A percentile compares a stretch with the other conserved stretches of the same genome.
Conservation (phyloP, 2,329 filamentous ascomycete genomes). For the Paradendryphiella salina region DNA sequence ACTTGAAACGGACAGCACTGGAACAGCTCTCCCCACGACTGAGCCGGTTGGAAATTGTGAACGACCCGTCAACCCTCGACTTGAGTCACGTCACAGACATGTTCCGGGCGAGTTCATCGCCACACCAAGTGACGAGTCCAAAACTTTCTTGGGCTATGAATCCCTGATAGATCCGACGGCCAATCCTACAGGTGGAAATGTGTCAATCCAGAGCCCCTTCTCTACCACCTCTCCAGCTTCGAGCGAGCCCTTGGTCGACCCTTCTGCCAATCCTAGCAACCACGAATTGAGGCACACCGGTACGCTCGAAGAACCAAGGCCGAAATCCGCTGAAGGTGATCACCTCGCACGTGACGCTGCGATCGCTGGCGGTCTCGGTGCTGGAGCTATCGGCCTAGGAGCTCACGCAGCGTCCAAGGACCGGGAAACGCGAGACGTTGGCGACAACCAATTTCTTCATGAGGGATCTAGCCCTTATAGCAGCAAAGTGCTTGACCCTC, state of each 20-base stretch:
- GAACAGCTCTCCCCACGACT: neutral
- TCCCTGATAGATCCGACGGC: slow-evolving; percentile 10
- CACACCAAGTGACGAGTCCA: slow-evolving; percentile 35
- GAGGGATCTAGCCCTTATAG: slow-evolving; percentile 32
- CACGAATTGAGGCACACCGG: slow-evolving; percentile 34
- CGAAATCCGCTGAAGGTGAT: slow-evolving; percentile 25
- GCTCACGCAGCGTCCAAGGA: slow-evolving; percentile 22
- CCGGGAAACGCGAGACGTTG: slow-evolving; percentile 18
- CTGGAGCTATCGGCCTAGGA: slow-evolving; percentile 29
- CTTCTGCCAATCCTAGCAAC: slow-evolving; percentile 4
- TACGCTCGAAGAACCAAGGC: slow-evolving; percentile 24
- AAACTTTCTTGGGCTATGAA: slow-evolving; percentile 27
- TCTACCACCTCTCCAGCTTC: slow-evolving; percentile 1
- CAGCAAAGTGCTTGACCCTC: slow-evolving; percentile 34
- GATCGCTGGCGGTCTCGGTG: slow-evolving; percentile 31
- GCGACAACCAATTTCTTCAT: slow-evolving; percentile 16
- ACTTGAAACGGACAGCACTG: slow-evolving; percentile 9
- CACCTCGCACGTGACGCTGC: slow-evolving; percentile 35
- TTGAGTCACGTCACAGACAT: slow-evolving; percentile 43
- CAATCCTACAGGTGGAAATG: neutral
- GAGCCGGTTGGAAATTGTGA: slow-evolving; percentile 1
- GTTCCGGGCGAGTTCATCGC: slow-evolving; percentile 42
- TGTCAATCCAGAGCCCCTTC: neutral
- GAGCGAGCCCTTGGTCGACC: neutral
- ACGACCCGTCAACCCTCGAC: slow-evolving; percentile 27